phyloP scores from a whole-genome alignment of 345 rosid genomes.

The Corchorus capsularis region DNA sequence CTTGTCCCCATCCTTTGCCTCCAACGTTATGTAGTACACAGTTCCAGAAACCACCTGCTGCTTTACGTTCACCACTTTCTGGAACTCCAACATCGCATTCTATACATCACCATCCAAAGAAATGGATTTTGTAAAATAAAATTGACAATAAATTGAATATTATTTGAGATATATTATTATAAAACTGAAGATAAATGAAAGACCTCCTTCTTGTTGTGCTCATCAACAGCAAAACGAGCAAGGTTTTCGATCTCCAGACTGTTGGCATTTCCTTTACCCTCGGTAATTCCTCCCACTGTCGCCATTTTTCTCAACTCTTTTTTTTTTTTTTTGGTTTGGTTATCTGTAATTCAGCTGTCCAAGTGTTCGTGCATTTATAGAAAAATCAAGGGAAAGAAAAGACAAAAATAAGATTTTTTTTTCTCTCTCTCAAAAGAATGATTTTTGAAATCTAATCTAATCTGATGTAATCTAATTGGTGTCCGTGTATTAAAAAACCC shows the following conservation, averaged over 20 bases:
- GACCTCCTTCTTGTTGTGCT: constrained; percentile 82
- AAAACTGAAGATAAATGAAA: not conserved
- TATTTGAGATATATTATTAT: constrained; percentile 15
- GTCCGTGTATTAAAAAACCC: too few relatives aligned
- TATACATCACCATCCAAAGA: constrained; percentile 21
- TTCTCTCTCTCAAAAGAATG: too few relatives aligned
- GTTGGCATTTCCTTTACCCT: constrained; percentile 54
- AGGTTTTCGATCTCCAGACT: constrained; percentile 62
- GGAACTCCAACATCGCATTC: constrained; percentile 62
- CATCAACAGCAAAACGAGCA: constrained; percentile 90
- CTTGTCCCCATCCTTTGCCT: constrained; percentile 66
- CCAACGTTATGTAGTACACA: constrained; percentile 65
- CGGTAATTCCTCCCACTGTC: constrained; percentile 49
- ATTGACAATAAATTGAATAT: not conserved
- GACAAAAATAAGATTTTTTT: not conserved
- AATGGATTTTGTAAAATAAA: not conserved
- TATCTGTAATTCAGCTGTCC: not conserved
- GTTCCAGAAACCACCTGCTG: constrained; percentile 86
- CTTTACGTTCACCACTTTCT: constrained; percentile 59
- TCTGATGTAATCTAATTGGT: too few relatives aligned
- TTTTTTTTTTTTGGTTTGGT: not conserved
- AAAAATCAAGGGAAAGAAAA: not conserved
- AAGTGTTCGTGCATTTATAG: not conserved
- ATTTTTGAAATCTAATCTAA: too few relatives aligned
- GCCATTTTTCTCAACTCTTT: constrained; percentile 36